Percentiles rank a stretch among this genome's conserved stretches.
phyloP scores from a whole-genome alignment of 345 rosid species.

The Lepidium africanum region DNA sequence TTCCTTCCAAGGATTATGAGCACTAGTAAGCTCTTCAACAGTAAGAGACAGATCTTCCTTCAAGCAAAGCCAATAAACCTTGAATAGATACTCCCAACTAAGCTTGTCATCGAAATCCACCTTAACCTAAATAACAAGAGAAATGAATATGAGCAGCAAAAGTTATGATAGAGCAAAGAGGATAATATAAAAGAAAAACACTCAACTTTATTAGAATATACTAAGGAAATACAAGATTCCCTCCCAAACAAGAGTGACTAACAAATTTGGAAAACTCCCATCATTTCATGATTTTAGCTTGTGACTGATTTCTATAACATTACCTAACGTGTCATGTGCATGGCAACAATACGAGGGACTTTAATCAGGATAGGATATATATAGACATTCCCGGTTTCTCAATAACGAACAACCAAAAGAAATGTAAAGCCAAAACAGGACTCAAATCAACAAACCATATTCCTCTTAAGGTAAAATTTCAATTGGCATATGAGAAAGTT shows the following conservation, averaged over 20 bases:
- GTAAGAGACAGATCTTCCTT: slow-evolving; percentile 71
- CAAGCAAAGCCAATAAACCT: slow-evolving; percentile 72
- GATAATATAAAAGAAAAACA: background rate
- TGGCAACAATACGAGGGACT: background rate
- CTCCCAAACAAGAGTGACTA: slow-evolving; percentile 1
- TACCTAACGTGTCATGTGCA: slow-evolving; percentile 4
- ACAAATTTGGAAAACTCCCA: background rate
- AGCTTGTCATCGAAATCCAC: slow-evolving; percentile 94
- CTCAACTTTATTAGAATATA: background rate
- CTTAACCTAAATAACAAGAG: slow-evolving; percentile 51
- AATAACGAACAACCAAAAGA: background rate
- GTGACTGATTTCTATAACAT: slow-evolving; percentile 2
- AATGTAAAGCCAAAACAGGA: slow-evolving; percentile 5
- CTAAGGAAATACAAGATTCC: background rate
- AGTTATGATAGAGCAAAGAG: background rate
- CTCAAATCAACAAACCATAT: slow-evolving; percentile 5
- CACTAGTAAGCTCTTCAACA: slow-evolving; percentile 58
- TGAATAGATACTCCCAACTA: slow-evolving; percentile 99
- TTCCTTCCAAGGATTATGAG: slow-evolving; percentile 75
- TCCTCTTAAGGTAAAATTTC: background rate
- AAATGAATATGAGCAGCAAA: background rate
- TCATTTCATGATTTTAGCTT: background rate
- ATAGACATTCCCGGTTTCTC: background rate
- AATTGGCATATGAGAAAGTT: background rate
- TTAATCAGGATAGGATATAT: background rate